A percentile compares a stretch with the other conserved stretches of the same genome.
phyloP scores from a whole-genome alignment of 345 rosid genomes.

The Streptanthus diversifolius region DNA sequence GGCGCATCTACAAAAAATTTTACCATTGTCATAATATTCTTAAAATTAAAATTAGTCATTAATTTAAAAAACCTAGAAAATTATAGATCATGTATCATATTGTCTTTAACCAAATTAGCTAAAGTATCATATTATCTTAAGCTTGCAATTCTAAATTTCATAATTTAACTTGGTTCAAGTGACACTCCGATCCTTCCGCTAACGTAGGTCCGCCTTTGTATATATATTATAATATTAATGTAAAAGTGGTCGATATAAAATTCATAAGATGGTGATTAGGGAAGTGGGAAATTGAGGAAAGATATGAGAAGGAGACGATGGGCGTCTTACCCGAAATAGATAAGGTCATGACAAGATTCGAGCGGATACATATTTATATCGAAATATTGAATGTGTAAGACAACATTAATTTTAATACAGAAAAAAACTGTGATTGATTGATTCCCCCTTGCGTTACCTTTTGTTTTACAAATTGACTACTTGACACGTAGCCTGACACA shows the following conservation, averaged over 20 bases:
- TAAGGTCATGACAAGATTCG: constrained; percentile 18
- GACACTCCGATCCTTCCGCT: too few relatives aligned
- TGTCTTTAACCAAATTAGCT: too few relatives aligned
- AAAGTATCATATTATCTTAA: too few relatives aligned
- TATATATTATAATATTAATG: not conserved
- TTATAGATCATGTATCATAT: too few relatives aligned
- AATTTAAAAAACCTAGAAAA: too few relatives aligned
- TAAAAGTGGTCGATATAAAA: constrained; percentile 1
- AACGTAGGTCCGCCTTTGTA: too few relatives aligned
- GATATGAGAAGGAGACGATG: not conserved
- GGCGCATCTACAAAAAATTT: too few relatives aligned
- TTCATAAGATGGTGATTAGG: constrained; percentile 10
- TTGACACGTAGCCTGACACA: not conserved
- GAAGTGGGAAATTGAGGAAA: not conserved
- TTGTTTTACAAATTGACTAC: constrained; percentile 13
- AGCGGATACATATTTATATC: not conserved
- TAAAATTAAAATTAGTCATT: too few relatives aligned
- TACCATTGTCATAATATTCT: too few relatives aligned
- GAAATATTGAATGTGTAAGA: not conserved
- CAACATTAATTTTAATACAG: not conserved
- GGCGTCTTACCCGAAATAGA: constrained; percentile 25
- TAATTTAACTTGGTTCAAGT: too few relatives aligned
- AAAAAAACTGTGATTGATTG: constrained; percentile 9
- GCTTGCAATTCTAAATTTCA: too few relatives aligned
- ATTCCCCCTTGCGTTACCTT: not conserved